Evolutionary conservation across 441 rosid genomes (phyloP).

Genomic region (Aquilaria agallochum): DNA sequence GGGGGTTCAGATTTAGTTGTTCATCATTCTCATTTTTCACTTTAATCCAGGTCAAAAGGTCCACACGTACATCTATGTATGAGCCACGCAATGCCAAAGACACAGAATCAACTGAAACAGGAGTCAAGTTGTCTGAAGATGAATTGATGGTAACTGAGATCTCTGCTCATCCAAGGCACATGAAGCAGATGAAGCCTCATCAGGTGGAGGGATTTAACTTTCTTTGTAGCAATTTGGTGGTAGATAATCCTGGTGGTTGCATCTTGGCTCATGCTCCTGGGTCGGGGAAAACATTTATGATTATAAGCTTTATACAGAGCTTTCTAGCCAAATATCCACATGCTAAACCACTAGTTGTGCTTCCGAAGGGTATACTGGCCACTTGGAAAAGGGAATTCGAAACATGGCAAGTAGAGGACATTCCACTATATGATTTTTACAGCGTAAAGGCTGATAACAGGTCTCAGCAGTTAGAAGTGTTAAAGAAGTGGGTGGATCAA

Average conservation of each 20-base stretch:
- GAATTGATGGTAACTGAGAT: slow-evolving; percentile 46
- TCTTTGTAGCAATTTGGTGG: slow-evolving; percentile 60
- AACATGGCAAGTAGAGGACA: slow-evolving; percentile 71
- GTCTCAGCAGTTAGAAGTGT: slow-evolving; percentile 54
- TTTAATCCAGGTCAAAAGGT: slow-evolving; percentile 50
- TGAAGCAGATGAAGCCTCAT: slow-evolving; percentile 78
- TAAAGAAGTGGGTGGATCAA: slow-evolving; percentile 62
- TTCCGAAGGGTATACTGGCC: slow-evolving; percentile 78
- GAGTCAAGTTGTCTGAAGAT: slow-evolving; percentile 30
- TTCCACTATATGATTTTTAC: slow-evolving; percentile 68
- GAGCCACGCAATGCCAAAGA: slow-evolving; percentile 37
- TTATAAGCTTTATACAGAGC: slow-evolving; percentile 86
- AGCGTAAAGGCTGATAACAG: slow-evolving; percentile 64
- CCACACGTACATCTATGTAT: slow-evolving; percentile 38
- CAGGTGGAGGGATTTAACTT: slow-evolving; percentile 82
- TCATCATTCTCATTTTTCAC: not conserved
- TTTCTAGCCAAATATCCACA: slow-evolving; percentile 72
- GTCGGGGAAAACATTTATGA: slow-evolving; percentile 93
- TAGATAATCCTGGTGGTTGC: slow-evolving; percentile 84
- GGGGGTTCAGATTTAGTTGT: no score
- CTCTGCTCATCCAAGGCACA: slow-evolving; percentile 80
- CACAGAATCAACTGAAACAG: slow-evolving; percentile 29
- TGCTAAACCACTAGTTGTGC: slow-evolving; percentile 74
- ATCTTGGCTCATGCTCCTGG: slow-evolving; percentile 96
- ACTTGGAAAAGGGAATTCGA: slow-evolving; percentile 87